These are phyloP conservation scores for Thelonectria olida DNA, from an alignment of 2,329 filamentous ascomycete genomes.

Conservation along the genomic window DNA sequence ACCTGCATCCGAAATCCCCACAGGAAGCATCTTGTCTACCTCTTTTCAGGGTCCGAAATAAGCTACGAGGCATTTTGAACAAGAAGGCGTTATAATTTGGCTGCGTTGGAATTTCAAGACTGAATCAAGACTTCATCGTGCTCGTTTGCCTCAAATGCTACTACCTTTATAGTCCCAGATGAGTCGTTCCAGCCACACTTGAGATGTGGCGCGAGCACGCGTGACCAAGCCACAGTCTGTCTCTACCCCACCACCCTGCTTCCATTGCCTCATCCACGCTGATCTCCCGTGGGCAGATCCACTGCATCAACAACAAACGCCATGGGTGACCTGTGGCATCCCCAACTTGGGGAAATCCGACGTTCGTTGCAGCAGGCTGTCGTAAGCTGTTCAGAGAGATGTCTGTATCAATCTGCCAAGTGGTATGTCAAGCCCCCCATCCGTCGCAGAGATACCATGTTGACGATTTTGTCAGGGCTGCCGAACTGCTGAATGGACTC, in stretches of 20 bases:
- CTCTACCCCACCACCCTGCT: no score
- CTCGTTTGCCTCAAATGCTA: no score
- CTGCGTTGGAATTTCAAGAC: no score
- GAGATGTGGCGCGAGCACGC: background rate
- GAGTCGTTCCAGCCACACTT: background rate
- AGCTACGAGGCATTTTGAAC: no score
- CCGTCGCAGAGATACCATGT: background rate
- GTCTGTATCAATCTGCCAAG: background rate
- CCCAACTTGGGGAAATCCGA: background rate
- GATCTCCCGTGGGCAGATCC: no score
- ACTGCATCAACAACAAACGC: background rate
- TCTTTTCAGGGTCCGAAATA: no score
- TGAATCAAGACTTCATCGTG: no score
- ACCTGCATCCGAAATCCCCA: background rate
- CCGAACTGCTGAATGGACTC: conserved; percentile 2
- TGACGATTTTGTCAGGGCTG: background rate
- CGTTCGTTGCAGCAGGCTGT: background rate
- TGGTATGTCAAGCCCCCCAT: background rate
- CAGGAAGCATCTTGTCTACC: no score
- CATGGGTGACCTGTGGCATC: background rate
- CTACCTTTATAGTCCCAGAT: background rate
- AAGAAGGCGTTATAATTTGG: no score
- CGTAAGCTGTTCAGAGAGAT: background rate
- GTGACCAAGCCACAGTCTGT: background rate
- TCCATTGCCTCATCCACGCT: no score